phyloP scores from a whole-genome alignment of 768 basidiomycete genomes.

The Porphyrellus cyaneotinctus region DNA sequence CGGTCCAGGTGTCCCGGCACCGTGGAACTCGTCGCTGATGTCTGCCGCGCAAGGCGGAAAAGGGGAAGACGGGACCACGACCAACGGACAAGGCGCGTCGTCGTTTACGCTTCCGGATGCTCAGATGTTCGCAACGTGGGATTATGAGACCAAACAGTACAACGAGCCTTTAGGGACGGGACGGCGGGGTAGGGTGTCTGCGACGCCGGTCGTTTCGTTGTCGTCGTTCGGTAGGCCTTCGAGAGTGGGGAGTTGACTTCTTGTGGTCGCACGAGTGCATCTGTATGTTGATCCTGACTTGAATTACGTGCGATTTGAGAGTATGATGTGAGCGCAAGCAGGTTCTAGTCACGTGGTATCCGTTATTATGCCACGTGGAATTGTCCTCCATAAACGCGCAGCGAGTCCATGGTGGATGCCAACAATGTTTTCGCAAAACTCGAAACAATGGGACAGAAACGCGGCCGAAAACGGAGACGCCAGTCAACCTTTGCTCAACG shows the following conservation, averaged over 20 bases:
- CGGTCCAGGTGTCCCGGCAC: neutral
- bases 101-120: conserved; percentile 38
- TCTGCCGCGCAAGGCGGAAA: conserved; percentile 16
- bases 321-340: too few relatives aligned
- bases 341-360: conserved; percentile 22
- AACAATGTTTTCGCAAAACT: conserved; percentile 29
- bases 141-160: conserved; percentile 42
- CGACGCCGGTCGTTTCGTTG: conserved; percentile 17
- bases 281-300: too few relatives aligned
- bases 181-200: conserved; percentile 25
- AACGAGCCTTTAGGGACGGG: conserved; percentile 34
- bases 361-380: conserved; percentile 6
- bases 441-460: conserved; percentile 28
- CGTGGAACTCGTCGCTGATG: conserved; percentile 7
- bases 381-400: neutral
- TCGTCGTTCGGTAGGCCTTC: conserved; percentile 20
- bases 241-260: conserved; percentile 18
- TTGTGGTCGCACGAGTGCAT: too few relatives aligned
- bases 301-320: too few relatives aligned
- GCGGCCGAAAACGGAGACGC: conserved; percentile 36
- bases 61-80: neutral
- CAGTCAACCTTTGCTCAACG: conserved; percentile 55
- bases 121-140: conserved; percentile 49
- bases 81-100: neutral
- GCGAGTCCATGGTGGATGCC: conserved; percentile 18